A percentile compares a stretch with the other conserved stretches of the same genome.
These are phyloP conservation scores for Solanum tarapatanum DNA, from an alignment of 257 asterid species.

Conservation along the genomic window DNA sequence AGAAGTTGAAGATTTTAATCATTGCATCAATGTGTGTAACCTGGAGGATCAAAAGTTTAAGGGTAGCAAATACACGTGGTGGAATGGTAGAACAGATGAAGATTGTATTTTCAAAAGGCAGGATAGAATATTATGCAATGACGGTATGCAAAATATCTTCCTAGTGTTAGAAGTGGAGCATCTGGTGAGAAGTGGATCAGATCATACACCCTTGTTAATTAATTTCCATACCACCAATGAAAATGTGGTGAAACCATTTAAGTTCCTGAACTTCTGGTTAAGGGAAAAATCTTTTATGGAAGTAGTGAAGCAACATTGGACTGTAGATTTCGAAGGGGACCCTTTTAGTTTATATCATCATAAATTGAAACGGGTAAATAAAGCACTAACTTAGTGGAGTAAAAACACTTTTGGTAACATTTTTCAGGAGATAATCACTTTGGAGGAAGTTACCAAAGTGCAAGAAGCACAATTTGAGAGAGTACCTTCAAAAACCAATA, in stretches of 20 bases:
- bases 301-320: too few species aligned
- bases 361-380: too few species aligned
- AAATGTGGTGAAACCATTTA: neutral
- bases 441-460: neutral
- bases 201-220: neutral
- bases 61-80: neutral
- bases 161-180: neutral
- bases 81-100: neutral
- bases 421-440: neutral
- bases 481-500: neutral
- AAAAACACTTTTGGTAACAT: too few species aligned
- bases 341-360: neutral
- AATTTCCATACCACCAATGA: too few species aligned
- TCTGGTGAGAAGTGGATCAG: neutral
- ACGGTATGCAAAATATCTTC: neutral
- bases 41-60: neutral
- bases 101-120: neutral
- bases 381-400: neutral
- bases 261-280: neutral
- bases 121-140: neutral
- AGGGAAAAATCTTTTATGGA: too few species aligned
- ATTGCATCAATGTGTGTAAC: neutral
- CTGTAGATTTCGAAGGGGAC: neutral
- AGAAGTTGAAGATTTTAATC: neutral
- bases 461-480: neutral